Percentiles rank a stretch among this genome's conserved stretches.
Conservation (phyloP, 2,329 filamentous ascomycete species). For the Colletotrichum somersetense region DNA sequence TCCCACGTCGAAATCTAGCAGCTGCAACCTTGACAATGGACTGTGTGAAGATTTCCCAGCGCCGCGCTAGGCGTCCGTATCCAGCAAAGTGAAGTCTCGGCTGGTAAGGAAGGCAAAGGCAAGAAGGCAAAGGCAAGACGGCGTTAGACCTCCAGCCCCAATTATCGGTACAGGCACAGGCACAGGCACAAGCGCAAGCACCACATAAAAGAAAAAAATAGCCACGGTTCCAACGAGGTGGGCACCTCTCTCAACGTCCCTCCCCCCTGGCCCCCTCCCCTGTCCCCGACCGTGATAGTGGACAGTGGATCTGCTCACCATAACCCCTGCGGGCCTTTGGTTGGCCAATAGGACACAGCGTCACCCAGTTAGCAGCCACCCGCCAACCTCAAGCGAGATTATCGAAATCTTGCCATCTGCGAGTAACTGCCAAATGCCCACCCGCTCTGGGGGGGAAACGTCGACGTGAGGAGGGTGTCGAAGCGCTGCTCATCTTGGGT, state of each 20-base stretch:
- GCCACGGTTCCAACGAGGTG: not conserved
- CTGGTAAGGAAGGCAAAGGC: not conserved
- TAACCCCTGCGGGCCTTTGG: constrained; percentile 20
- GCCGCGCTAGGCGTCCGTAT: not conserved
- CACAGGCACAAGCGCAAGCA: not conserved
- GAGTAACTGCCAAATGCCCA: constrained; percentile 16
- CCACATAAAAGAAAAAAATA: not conserved
- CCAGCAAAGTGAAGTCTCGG: not conserved
- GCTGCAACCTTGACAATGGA: too few species aligned
- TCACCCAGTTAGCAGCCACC: constrained; percentile 38
- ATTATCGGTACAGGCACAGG: not conserved
- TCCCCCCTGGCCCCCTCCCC: not conserved
- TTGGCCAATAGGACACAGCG: constrained; percentile 34
- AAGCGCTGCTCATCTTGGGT: constrained; percentile 22
- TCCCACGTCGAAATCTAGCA: not conserved
- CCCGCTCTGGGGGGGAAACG: not conserved
- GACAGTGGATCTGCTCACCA: constrained; percentile 35
- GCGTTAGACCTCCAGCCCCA: not conserved
- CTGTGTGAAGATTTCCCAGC: too few species aligned
- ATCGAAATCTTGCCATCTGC: constrained; percentile 43
- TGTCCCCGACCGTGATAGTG: constrained; percentile 32
- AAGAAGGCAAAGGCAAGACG: too few species aligned
- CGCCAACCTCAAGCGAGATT: constrained; percentile 46
- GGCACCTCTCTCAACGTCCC: not conserved
- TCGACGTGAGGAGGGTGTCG: constrained; percentile 19